Evolutionary conservation across 1,284 basidiomycete species (phyloP), one percentile per base, ranked within the genome.

Genomic region (Cryptococcus amylolentus): DNA sequence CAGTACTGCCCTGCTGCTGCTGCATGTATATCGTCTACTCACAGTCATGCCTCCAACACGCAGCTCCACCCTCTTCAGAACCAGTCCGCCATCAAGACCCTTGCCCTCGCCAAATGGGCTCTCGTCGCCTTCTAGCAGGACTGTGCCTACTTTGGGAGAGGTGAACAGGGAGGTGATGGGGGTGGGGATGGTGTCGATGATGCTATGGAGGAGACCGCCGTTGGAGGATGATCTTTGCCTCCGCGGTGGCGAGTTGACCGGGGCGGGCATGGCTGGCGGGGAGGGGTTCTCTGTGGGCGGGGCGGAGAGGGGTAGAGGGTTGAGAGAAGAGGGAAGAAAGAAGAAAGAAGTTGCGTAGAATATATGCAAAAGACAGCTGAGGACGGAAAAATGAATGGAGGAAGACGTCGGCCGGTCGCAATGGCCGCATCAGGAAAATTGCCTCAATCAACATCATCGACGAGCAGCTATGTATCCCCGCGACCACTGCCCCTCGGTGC

Each of bases 1-100:
- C 54, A 66, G 60, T 43, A 35, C 20, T 16, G n/a, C 5, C 27
- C 18, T 26, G 38, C 27, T 35, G 48, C 26, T 10, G 26, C n/a
- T 8, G 35, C 38, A 48, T 35, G 23, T 27, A 9, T 16, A 42
- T 7, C 10, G 12, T 23, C n/a, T 27, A 67, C 73, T 64, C 56
- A 76, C 73, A 2, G 73, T 77, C 75, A 77, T 75, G 20, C 73
- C 75, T 26, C 75, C 76, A n/a, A 77, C 66, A 38, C 69, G 64
- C 50, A 78, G 67, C 58, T 77, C 77, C 43, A 76, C 77, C 20
- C 72, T 63, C 54, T 65, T 67, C 13, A 58, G 37, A 35, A 35
- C 31, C 31, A 35, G 10, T 35, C 31, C 31, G 7, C 10, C 7
- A 35, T 35, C 31, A 6, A 35, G 31, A 2, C 44, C 52, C 3